These are phyloP conservation scores for Ichthyophonus hoferi DNA, from an alignment of 208 protist genomes.

Conservation along the genomic window DNA sequence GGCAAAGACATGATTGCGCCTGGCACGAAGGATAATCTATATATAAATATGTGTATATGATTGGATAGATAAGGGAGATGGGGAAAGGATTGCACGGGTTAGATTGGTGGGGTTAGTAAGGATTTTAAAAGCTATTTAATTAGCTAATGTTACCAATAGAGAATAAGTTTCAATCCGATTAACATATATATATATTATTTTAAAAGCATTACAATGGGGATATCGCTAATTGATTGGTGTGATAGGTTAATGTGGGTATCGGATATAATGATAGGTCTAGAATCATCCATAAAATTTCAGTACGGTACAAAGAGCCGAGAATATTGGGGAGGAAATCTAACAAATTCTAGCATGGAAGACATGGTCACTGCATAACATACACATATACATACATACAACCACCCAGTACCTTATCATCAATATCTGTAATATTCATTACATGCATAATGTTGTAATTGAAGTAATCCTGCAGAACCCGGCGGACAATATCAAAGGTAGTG, in stretches of 20 bases:
- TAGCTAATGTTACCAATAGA: too few relatives aligned
- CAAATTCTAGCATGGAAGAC: neutral
- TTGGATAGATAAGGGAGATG: neutral
- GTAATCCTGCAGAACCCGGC: conserved; percentile 90
- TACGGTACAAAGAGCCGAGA: too few relatives aligned
- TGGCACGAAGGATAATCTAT: conserved; percentile 85
- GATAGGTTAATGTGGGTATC: too few relatives aligned
- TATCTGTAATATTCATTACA: conserved; percentile 97
- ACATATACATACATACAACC: neutral
- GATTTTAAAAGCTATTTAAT: too few relatives aligned
- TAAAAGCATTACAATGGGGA: too few relatives aligned
- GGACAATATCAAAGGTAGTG: conserved; percentile 92
- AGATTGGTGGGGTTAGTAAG: too few relatives aligned
- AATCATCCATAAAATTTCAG: too few relatives aligned
- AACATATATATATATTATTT: too few relatives aligned
- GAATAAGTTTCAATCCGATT: too few relatives aligned
- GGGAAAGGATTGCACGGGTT: neutral
- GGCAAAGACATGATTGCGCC: conserved; percentile 76
- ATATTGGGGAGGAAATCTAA: neutral
- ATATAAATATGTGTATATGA: neutral
- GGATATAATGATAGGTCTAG: neutral
- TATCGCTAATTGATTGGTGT: too few relatives aligned
- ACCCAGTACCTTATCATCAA: conserved; percentile 98
- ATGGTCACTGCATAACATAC: neutral
- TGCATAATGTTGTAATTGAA: conserved; percentile 83